Conservation (phyloP, 495 filamentous ascomycete species). For the Astrothelium macrocarpum region DNA sequence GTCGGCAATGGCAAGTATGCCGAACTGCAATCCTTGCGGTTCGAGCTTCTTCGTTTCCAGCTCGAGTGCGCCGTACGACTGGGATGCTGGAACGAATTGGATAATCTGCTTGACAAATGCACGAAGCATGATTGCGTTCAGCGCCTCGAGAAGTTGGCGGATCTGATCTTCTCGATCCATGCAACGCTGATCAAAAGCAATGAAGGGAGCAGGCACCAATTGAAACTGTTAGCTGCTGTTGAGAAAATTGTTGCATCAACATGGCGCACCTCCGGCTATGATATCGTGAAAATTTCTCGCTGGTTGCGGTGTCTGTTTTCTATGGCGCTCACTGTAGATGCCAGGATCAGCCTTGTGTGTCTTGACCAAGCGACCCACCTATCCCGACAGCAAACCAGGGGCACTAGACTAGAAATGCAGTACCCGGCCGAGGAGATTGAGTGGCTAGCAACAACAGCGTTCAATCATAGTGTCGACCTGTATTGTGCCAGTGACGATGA, state of each 20-base stretch:
- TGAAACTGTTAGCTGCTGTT: slow-evolving; percentile 15
- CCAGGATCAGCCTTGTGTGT: slow-evolving; percentile 24
- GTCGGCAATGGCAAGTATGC: slow-evolving; percentile 14
- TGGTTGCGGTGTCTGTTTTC: slow-evolving; percentile 68
- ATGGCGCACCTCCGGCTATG: slow-evolving; percentile 43
- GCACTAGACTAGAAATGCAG: slow-evolving; percentile 17
- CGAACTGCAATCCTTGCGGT: slow-evolving; percentile 25
- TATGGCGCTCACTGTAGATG: slow-evolving; percentile 42
- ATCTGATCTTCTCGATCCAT: slow-evolving; percentile 29
- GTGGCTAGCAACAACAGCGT: slow-evolving; percentile 63
- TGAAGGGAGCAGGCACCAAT: slow-evolving; percentile 5
- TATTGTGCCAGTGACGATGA: slow-evolving; percentile 49
- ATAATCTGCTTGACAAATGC: slow-evolving; percentile 47
- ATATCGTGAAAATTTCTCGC: slow-evolving; percentile 49
- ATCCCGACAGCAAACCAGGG: slow-evolving; percentile 16
- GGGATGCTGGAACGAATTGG: slow-evolving; percentile 57
- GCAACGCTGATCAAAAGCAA: slow-evolving; percentile 11
- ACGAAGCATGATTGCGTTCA: slow-evolving; percentile 20
- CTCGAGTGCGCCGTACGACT: slow-evolving; percentile 65
- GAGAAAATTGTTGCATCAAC: slow-evolving; percentile 55
- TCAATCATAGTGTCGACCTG: slow-evolving; percentile 69
- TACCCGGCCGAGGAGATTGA: slow-evolving; percentile 67
- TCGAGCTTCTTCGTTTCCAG: slow-evolving; percentile 56
- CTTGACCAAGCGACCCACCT: slow-evolving; percentile 30
- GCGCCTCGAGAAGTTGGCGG: slow-evolving; percentile 29